A percentile compares a stretch with the other conserved stretches of the same genome.
Conservation (phyloP, 805 yeast species). For the Yarrowia porcina region DNA sequence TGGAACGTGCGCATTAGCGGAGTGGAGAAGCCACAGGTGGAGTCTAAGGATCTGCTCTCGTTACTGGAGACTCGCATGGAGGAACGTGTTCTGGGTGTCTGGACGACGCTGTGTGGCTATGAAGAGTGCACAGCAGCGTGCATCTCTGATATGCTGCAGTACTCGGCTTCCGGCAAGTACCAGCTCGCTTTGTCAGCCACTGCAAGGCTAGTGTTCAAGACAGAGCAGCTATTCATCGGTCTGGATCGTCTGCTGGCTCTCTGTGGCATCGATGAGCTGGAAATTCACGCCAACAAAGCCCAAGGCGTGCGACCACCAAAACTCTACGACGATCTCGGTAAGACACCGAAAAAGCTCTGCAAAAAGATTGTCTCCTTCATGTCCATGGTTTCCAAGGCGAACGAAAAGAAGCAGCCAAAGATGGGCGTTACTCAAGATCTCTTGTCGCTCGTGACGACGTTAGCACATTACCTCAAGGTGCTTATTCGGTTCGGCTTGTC, state of each 20-base stretch:
- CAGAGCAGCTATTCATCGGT: conserved; percentile 74
- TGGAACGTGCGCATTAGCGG: conserved; percentile 81
- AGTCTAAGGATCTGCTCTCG: conserved; percentile 11
- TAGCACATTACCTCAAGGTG: conserved; percentile 89
- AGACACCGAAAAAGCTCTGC: conserved; percentile 80
- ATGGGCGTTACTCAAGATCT: conserved; percentile 42
- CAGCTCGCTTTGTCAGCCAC: conserved; percentile 64
- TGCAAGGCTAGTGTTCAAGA: conserved; percentile 64
- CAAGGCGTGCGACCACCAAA: neutral
- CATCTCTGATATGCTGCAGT: conserved; percentile 86
- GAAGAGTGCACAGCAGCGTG: conserved; percentile 89
- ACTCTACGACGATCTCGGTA: conserved; percentile 34
- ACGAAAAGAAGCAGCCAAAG: conserved; percentile 29
- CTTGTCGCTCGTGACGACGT: conserved; percentile 77
- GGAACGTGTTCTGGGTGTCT: conserved; percentile 57
- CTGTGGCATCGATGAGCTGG: conserved; percentile 26
- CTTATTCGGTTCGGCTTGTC: conserved; percentile 76
- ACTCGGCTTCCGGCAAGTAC: conserved; percentile 72
- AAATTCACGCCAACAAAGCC: conserved; percentile 17
- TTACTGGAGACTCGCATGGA: conserved; percentile 62
- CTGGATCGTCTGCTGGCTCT: conserved; percentile 51
- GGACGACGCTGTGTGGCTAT: conserved; percentile 82
- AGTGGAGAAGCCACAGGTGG: neutral
- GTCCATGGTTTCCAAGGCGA: conserved; percentile 69
- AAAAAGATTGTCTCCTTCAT: conserved; percentile 87